Evolutionary conservation across 2,329 filamentous ascomycete species (phyloP).

Genomic region (Pseudogymnoascus sp.): DNA sequence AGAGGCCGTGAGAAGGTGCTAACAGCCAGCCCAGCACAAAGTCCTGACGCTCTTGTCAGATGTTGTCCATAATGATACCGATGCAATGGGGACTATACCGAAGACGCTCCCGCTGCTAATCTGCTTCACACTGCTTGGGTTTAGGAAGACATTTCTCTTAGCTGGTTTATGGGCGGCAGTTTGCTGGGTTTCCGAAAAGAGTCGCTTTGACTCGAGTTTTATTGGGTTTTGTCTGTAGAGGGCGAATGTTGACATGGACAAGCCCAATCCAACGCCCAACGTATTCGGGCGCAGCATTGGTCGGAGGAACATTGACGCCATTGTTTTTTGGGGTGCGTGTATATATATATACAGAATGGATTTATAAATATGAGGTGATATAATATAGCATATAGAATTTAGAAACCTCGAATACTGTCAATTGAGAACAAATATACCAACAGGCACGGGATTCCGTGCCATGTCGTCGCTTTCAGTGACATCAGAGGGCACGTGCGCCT

Average conservation of each 20-base stretch:
- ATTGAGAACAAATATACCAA: not conserved
- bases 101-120: slow-evolving; percentile 26
- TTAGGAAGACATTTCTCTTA: slow-evolving; percentile 17
- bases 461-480: not conserved
- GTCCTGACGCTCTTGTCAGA: slow-evolving; percentile 32
- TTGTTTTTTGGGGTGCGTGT: slow-evolving; percentile 10
- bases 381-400: not conserved
- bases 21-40: slow-evolving; percentile 55
- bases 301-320: slow-evolving; percentile 25
- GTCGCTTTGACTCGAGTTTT: slow-evolving; percentile 23
- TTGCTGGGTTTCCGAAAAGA: slow-evolving; percentile 16
- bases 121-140: slow-evolving; percentile 23
- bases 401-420: not conserved
- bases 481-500: not conserved
- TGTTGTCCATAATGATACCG: not conserved
- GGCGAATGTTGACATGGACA: slow-evolving; percentile 28
- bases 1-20: slow-evolving; percentile 64
- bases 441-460: slow-evolving; percentile 1
- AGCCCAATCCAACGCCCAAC: slow-evolving; percentile 29
- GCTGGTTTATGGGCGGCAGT: slow-evolving; percentile 25
- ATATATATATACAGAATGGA: not conserved
- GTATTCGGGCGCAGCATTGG: slow-evolving; percentile 25
- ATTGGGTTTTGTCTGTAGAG: slow-evolving; percentile 24
- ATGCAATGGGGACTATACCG: slow-evolving; percentile 17
- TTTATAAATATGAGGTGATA: not conserved